Base-by-base conservation (phyloP, 208 protist species). In the Spongospora subterranea region DNA sequence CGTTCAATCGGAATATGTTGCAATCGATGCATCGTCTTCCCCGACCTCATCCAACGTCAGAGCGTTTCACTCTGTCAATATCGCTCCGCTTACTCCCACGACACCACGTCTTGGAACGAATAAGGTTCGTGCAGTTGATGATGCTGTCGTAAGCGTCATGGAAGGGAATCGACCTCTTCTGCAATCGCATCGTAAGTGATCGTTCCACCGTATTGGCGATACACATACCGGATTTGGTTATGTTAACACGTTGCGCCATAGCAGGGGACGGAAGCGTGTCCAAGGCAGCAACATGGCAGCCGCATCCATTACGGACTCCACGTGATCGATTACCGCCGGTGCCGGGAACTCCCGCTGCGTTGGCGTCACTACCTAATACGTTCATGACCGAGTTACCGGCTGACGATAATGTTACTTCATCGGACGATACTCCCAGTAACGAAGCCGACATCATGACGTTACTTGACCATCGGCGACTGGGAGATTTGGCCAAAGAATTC, bases 61-160 rank as follows among this genome's bases (percentile, higher is more conserved):
- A n/a, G 71, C n/a, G 17, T 82, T 82, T n/a, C 71, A 82, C 71
- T 82, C 71, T n/a, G 6, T 82, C 17, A 82, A 82, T n/a, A n/a
- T 45, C 17, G 6, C 40, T 82, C 17, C 71, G 6, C 13, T 6
- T n/a, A 35, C 6, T 43, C 71, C 35, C 13, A 35, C 35, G 6
- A n/a, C 35, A 43, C 6, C n/a, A 6, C 50, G 13, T 24, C 6
- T 29, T 24, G 24, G 24, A 24, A 24, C 24, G 13, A 60, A 29
- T 24, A 24, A 60, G 13, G 50, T 60, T 60, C 6, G 24, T 60
- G 13, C 13, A 6, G 24, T 60, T 24, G 50, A 60, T 24, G 50
- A 60, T 60, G 50, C 50, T 24, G 24, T 60, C 24, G 50, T 60
- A 6, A 6, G 24, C 6, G 50, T 24, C 13, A 60, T 60, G 6